Base-by-base conservation (phyloP, 2,329 filamentous ascomycete species). In the Monosporascus sp. region DNA sequence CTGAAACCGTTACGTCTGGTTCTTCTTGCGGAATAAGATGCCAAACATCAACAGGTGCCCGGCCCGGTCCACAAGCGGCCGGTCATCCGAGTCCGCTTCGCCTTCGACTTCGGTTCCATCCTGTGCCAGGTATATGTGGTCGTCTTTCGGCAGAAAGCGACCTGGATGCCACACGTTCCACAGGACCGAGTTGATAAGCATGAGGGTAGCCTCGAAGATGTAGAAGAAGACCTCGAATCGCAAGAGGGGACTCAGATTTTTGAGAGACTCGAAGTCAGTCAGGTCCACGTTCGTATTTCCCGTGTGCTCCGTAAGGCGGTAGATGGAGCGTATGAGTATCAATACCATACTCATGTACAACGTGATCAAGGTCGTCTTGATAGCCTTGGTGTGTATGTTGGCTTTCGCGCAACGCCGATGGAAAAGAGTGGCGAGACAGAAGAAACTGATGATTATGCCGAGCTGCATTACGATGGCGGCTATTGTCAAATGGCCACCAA, bases 241-340 rank as follows among this genome's bases (percentile, higher is more conserved):
- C 26, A 77, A 49, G 1, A 76, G 60, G 0, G 73, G 70, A n/a
- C 64, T 69, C 2, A 73, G 51, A 9, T 49, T 50, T 17, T n/a
- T 37, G 7, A 64, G 50, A 44, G 67, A 57, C 57, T 69, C 69
- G 18, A 64, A 58, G 17, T 65, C 63, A 15, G 67, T 60, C 5
- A 70, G 62, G 8, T 72, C 62, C 11, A 69, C 64, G n/a, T 63
- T 57, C 0, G 70, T 64, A 18, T 71, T 60, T 62, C 52, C 63
- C 20, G 50, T 66, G 62, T 75, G 78, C 59, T 81, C 78, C 24
- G 76, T 65, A 0, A 77, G 68, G 14, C 79, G 74, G 61, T 73
- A 82, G 49, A 79, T 68, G 58, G 75, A 78, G n/a, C 79, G 72
- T 3, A 69, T 58, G 9, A 75, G 68, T 52, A 82, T 78, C 18